phyloP scores from a whole-genome alignment of 1,284 basidiomycete species.

The Ustilago loliicola region DNA sequence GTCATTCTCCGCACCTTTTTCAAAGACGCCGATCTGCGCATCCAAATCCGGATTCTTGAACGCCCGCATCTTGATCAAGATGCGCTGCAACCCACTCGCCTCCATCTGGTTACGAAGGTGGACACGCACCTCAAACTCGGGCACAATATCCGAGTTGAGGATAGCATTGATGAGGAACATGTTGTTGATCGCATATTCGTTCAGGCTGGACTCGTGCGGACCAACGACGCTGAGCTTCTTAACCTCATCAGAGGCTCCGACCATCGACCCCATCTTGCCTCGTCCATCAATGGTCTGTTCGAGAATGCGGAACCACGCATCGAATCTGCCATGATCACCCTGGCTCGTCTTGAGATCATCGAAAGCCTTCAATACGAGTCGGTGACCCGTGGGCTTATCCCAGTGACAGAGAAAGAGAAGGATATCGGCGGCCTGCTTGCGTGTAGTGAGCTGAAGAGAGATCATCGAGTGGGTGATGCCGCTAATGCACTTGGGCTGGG shows the following conservation, averaged over 20 bases:
- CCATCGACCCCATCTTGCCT: slow-evolving; percentile 93
- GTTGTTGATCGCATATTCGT: slow-evolving; percentile 70
- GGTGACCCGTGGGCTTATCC: slow-evolving; percentile 73
- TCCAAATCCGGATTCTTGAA: slow-evolving; percentile 79
- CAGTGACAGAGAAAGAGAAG: slow-evolving; percentile 74
- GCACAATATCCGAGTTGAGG: slow-evolving; percentile 64
- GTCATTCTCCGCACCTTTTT: slow-evolving; percentile 81
- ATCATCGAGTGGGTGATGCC: slow-evolving; percentile 88
- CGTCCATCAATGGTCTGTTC: slow-evolving; percentile 83
- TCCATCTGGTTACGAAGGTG: slow-evolving; percentile 92
- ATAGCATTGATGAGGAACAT: slow-evolving; percentile 65
- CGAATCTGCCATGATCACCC: slow-evolving; percentile 75
- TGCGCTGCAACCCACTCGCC: slow-evolving; percentile 81
- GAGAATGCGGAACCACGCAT: slow-evolving; percentile 89
- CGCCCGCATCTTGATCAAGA: slow-evolving; percentile 79
- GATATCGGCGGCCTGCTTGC: slow-evolving; percentile 85
- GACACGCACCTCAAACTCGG: slow-evolving; percentile 79
- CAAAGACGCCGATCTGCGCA: slow-evolving; percentile 79
- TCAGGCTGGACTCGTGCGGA: slow-evolving; percentile 85
- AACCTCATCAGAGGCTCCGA: slow-evolving; percentile 92
- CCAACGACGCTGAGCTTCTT: slow-evolving; percentile 72
- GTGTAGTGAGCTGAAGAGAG: slow-evolving; percentile 83
- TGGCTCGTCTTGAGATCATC: slow-evolving; percentile 67
- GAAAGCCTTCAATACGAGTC: slow-evolving; percentile 73
- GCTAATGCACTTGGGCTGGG: slow-evolving; percentile 82